phyloP scores from a whole-genome alignment of 2,329 filamentous ascomycete genomes.

The Sporothrix curviconia region DNA sequence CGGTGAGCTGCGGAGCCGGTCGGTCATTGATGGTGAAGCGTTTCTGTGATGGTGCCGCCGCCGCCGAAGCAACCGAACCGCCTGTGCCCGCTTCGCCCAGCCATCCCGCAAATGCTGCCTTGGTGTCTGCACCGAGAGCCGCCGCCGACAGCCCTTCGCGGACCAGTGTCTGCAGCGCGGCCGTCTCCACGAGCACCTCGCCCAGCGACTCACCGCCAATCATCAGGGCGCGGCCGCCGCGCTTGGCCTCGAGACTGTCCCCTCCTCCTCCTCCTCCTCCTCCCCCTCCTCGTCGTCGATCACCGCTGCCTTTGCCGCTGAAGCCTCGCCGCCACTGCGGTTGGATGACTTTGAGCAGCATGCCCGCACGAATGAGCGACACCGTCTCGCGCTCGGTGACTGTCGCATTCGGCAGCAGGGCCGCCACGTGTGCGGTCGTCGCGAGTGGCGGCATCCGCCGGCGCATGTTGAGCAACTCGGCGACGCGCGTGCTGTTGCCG shows the following conservation, averaged over 20 bases:
- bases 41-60: conserved; percentile 22
- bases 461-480: conserved; percentile 58
- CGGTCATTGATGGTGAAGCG: conserved; percentile 14
- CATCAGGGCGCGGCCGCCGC: conserved; percentile 36
- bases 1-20: conserved; percentile 28
- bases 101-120: conserved; percentile 44
- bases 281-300: no score
- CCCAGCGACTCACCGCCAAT: conserved; percentile 26
- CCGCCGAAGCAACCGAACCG: conserved; percentile 36
- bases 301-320: conserved; percentile 34
- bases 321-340: conserved; percentile 43
- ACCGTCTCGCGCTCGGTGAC: conserved; percentile 61
- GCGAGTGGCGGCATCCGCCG: conserved; percentile 55
- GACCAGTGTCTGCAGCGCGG: conserved; percentile 49
- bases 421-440: conserved; percentile 59
- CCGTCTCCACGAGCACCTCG: conserved; percentile 56
- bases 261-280: neutral
- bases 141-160: conserved; percentile 22
- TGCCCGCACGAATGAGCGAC: conserved; percentile 50
- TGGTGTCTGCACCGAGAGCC: conserved; percentile 36
- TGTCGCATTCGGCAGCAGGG: conserved; percentile 56
- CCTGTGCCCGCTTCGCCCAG: conserved; percentile 46
- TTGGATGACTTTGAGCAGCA: conserved; percentile 53
- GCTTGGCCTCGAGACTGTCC: conserved; percentile 32
- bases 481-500: conserved; percentile 37